Evolutionary conservation across 1,284 basidiomycete genomes (phyloP).

Genomic region (Ceratobasidium sp.): DNA sequence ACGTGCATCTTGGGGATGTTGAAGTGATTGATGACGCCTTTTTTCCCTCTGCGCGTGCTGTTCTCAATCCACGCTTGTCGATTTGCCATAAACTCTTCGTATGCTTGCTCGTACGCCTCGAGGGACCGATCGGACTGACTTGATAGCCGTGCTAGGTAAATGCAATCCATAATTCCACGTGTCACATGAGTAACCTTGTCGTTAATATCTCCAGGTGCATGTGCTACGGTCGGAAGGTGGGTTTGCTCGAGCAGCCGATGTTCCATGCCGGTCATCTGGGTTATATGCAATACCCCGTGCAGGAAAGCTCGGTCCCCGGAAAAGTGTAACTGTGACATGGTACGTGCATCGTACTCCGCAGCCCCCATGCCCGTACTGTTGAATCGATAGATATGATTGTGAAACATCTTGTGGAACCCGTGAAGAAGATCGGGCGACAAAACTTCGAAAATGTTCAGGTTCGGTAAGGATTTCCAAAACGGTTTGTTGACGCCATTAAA

Average conservation of each 20-base stretch:
- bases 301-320: slow-evolving; percentile 25
- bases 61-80: slow-evolving; percentile 40
- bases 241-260: slow-evolving; percentile 37
- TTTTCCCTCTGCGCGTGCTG: slow-evolving; percentile 19
- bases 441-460: slow-evolving; percentile 23
- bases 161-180: slow-evolving; percentile 18
- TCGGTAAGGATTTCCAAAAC: slow-evolving; percentile 28
- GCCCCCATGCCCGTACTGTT: slow-evolving; percentile 25
- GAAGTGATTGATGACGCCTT: slow-evolving; percentile 9
- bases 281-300: slow-evolving; percentile 27
- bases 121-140: slow-evolving; percentile 30
- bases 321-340: not conserved
- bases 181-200: slow-evolving; percentile 30
- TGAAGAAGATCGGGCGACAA: slow-evolving; percentile 40
- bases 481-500: slow-evolving; percentile 44
- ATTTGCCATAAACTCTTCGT: slow-evolving; percentile 8
- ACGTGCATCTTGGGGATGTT: slow-evolving; percentile 45
- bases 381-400: slow-evolving; percentile 40
- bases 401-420: slow-evolving; percentile 39
- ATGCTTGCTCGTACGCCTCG: slow-evolving; percentile 14
- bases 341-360: slow-evolving; percentile 25
- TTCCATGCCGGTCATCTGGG: slow-evolving; percentile 37
- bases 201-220: slow-evolving; percentile 39
- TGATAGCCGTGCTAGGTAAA: slow-evolving; percentile 36
- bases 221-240: slow-evolving; percentile 18